Evolutionary conservation across 768 basidiomycete genomes (phyloP).

Genomic region (Dentipellis sp.): DNA sequence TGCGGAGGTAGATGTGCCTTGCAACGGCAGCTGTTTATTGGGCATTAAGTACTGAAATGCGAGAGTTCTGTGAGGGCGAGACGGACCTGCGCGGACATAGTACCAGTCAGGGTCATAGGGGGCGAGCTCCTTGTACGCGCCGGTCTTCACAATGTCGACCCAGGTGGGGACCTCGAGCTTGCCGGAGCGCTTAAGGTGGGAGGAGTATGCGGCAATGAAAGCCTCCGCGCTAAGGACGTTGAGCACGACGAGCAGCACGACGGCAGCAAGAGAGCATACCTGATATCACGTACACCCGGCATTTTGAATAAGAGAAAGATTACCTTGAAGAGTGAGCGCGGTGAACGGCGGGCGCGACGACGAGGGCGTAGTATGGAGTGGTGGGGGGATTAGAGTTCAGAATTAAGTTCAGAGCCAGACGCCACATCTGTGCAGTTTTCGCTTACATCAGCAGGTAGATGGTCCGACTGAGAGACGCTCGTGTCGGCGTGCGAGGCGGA

Average conservation of each 20-base stretch:
- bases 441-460: conserved; percentile 6
- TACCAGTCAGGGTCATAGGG: conserved; percentile 99
- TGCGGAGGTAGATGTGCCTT: conserved; percentile 99
- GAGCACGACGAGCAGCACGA: background rate
- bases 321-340: conserved; percentile 4
- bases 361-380: background rate
- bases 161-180: conserved; percentile 99
- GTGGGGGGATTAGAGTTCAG: conserved; percentile 9
- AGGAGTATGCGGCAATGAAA: conserved; percentile 91
- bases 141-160: conserved; percentile 99
- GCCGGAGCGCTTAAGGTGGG: conserved; percentile 95
- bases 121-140: conserved; percentile 93
- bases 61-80: background rate
- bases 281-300: conserved; percentile 39
- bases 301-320: conserved; percentile 22
- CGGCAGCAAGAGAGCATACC: conserved; percentile 20
- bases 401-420: conserved; percentile 4
- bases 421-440: conserved; percentile 13
- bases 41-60: too few species aligned
- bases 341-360: conserved; percentile 4
- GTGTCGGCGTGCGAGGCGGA: too few species aligned
- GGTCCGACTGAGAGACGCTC: too few species aligned
- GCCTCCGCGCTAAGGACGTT: conserved; percentile 63
- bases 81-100: conserved; percentile 94
- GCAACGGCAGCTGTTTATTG: conserved; percentile 72